phyloP scores from a whole-genome alignment of 176 grass and related monocot genomes.

The Elaeis guineensis region DNA sequence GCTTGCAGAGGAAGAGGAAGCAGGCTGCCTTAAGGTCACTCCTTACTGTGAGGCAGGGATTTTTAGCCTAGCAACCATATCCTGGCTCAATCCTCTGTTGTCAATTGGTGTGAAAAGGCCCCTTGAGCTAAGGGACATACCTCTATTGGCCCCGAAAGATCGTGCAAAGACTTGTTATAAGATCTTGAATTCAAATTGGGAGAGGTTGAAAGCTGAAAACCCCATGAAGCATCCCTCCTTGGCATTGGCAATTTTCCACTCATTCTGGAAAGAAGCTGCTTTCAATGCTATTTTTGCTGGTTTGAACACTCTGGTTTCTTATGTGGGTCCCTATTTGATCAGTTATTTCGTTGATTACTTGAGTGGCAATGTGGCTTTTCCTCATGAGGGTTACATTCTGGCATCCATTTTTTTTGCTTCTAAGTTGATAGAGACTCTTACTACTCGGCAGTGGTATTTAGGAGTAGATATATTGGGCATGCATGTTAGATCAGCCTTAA shows the following conservation, averaged over 20 bases:
- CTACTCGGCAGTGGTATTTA: constrained; percentile 86
- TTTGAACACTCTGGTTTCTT: constrained; percentile 71
- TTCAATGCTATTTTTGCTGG: constrained; percentile 66
- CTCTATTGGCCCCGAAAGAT: constrained; percentile 62
- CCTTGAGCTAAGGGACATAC: constrained; percentile 75
- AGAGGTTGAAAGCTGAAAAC: constrained; percentile 43
- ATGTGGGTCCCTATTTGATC: constrained; percentile 85
- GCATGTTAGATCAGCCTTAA: constrained; percentile 89
- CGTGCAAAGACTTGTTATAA: constrained; percentile 80
- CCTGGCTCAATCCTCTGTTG: constrained; percentile 63
- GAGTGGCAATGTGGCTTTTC: constrained; percentile 78
- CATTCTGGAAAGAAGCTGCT: constrained; percentile 65
- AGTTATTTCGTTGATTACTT: constrained; percentile 95
- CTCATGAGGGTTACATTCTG: constrained; percentile 83
- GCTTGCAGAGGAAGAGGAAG: constrained; percentile 35
- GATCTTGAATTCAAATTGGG: constrained; percentile 54
- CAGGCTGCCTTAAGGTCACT: constrained; percentile 57
- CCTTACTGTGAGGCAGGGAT: constrained; percentile 60
- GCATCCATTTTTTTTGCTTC: constrained; percentile 71
- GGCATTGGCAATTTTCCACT: constrained; percentile 62
- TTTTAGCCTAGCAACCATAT: constrained; percentile 58
- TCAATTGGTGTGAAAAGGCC: constrained; percentile 61
- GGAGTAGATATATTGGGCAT: constrained; percentile 98
- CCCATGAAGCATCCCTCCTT: constrained; percentile 38
- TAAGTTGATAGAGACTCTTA: constrained; percentile 71